Base-by-base conservation (phyloP, 164 flowering plant genomes). In the Paratinospora sagittata region DNA sequence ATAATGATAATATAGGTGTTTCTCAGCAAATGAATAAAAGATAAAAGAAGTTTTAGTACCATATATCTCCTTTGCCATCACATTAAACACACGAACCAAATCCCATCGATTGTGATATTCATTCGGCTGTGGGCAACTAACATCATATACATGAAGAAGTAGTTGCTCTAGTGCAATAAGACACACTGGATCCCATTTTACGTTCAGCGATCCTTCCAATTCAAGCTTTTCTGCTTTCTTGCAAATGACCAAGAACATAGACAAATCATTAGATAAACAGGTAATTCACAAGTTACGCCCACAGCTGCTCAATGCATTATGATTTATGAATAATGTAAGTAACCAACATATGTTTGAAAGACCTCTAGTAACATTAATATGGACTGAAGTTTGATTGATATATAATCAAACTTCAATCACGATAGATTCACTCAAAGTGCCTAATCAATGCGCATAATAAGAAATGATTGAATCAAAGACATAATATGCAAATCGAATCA, bases 81-180 rank as follows among this genome's bases (percentile, higher is more conserved):
- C 70, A 76, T 87, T 83, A 69, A 87, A 80, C 69, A 82, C 67
- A 24, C 85, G 82, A 77, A 89, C 71, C 74, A 89, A 70, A 62
- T 87, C 85, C 57, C 66, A 75, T 66, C 91, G 79, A 68, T 36
- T 55, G 16, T 75, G 65, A 79, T 87, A 87, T 43, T 89, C 91
- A 24, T 67, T 68, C 57, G 84, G 82, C 52, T 66, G 82, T 30
- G 93, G 93, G 52, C 69, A 76, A 63, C 72, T 70, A 34, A 21
- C 30, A 8, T n/a, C 68, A 75, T 74, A 85, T 74, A 76, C 80
- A 78, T 82, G 81, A 69, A 77, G 63, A 69, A 89, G 84, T 21
- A 86, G 68, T 3, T 27, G 68, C 16, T 84, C 85, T 37, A 89
- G 70, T 30, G 69, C 73, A 63, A 74, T 55, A 36, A 78, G 0